Percentiles rank a stretch among this genome's conserved stretches.
Evolutionary conservation across 176 grass and related monocot genomes (phyloP).

Genomic region (Poa annua): DNA sequence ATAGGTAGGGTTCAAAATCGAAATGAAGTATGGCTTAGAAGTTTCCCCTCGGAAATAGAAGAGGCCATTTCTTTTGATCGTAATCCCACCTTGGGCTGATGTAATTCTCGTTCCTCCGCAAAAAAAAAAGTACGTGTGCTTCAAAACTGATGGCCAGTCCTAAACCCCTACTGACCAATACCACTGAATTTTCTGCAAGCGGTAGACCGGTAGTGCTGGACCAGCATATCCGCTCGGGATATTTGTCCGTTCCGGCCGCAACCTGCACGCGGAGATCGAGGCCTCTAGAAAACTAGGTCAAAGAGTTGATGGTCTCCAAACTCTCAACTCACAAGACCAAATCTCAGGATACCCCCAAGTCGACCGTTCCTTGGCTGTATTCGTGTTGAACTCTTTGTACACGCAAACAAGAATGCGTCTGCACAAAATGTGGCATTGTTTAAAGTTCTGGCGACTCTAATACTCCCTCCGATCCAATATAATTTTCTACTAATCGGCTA

Average conservation of each 20-base stretch:
- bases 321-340: neutral
- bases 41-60: too few relatives aligned
- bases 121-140: neutral
- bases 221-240: slow-evolving; percentile 1
- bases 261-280: neutral
- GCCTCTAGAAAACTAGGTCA: neutral
- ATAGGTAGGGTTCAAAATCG: too few relatives aligned
- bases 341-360: neutral
- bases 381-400: neutral
- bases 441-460: neutral
- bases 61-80: too few relatives aligned
- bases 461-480: too few relatives aligned
- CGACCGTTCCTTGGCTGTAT: slow-evolving; percentile 22
- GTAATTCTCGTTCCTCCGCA: too few relatives aligned
- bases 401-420: neutral
- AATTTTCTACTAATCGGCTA: too few relatives aligned
- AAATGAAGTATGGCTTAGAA: too few relatives aligned
- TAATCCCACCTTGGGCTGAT: too few relatives aligned
- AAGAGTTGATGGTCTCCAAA: too few relatives aligned
- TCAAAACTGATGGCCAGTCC: slow-evolving; percentile 13
- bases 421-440: neutral
- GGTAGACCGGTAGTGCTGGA: neutral
- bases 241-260: neutral
- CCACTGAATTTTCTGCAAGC: neutral
- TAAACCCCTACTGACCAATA: slow-evolving; percentile 18